Evolutionary conservation across 2,329 filamentous ascomycete species (phyloP), one percentile per base, ranked within the genome.

Genomic region (Xylaria sp.): DNA sequence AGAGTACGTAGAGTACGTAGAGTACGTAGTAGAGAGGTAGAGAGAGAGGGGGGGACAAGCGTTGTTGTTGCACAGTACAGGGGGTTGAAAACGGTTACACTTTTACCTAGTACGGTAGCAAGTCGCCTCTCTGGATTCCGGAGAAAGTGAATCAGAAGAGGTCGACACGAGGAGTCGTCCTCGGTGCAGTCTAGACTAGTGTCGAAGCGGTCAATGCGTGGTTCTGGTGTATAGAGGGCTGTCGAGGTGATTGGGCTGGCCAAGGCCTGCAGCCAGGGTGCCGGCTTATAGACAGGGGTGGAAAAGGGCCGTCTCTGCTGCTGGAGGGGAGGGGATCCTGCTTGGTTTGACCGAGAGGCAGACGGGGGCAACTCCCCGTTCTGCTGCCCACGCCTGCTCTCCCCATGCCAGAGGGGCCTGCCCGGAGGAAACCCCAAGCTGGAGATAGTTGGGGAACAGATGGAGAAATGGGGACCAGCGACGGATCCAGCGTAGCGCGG

Each of bases 281-380:
- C 60, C 63, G 65, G 67, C 66, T 69, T 70, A 72, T 68, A 70
- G 65, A 70, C 72, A 73, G 67, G 73, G 72, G 69, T 70, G 11
- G 53, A 76, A 75, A 76, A 76, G 73, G 73, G 71, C 74, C 75
- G 72, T 76, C 73, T 76, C 45, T 66, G 60, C 53, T 68, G 49
- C 36, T 68, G 65, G 69, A 56, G 71, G 61, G 69, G 67, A 65
- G 66, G 56, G 57, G 71, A 69, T 71, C 66, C 67, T 75, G 69
- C 71, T 72, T 68, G 68, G 72, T 73, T 70, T 74, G 73, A 72
- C 72, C 72, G 70, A 74, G 69, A 70, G 72, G 73, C 68, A 65
- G 66, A 61, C 65, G 44, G 56, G 69, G 63, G 67, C 55, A 65
- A 68, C 63, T 63, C 71, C 73, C 47, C 47, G 31, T 27, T 50